A percentile compares a stretch with the other conserved stretches of the same genome.
phyloP scores from a whole-genome alignment of 805 yeast genomes.

The Metschnikowia lachancei region DNA sequence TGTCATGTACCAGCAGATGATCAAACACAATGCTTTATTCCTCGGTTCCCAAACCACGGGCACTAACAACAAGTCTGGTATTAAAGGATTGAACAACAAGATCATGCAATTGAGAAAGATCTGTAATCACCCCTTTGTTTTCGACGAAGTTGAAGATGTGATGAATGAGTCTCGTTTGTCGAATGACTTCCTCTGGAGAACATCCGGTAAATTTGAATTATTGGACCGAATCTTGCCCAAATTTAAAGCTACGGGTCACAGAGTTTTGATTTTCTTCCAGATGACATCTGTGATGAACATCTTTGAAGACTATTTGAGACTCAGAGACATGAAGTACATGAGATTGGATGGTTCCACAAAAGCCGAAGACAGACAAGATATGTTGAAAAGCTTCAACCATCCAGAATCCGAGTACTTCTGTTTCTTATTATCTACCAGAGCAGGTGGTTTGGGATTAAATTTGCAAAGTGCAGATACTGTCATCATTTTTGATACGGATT shows the following conservation, averaged over 20 bases:
- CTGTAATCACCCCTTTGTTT: slow-evolving; percentile 85
- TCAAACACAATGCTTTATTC: slow-evolving; percentile 66
- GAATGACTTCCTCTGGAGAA: slow-evolving; percentile 69
- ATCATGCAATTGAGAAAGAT: slow-evolving; percentile 83
- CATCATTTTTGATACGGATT: slow-evolving; percentile 81
- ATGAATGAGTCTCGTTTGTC: slow-evolving; percentile 62
- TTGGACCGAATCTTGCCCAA: slow-evolving; percentile 74
- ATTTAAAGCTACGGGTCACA: slow-evolving; percentile 68
- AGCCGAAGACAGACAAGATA: slow-evolving; percentile 76
- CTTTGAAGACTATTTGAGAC: slow-evolving; percentile 78
- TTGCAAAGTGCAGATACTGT: slow-evolving; percentile 88
- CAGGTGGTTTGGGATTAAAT: slow-evolving; percentile 85
- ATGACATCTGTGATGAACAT: slow-evolving; percentile 91
- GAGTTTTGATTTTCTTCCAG: slow-evolving; percentile 80
- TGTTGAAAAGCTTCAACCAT: slow-evolving; percentile 72
- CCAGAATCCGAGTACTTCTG: slow-evolving; percentile 76
- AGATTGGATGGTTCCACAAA: slow-evolving; percentile 81
- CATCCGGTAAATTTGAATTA: slow-evolving; percentile 77
- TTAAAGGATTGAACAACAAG: slow-evolving; percentile 76
- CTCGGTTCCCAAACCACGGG: slow-evolving; percentile 61
- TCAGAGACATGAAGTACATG: slow-evolving; percentile 64
- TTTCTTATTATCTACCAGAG: slow-evolving; percentile 77
- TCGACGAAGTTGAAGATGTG: slow-evolving; percentile 74
- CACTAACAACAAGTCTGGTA: slow-evolving; percentile 51
- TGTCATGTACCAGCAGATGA: slow-evolving; percentile 72